A percentile compares a stretch with the other conserved stretches of the same genome.
phyloP scores from a whole-genome alignment of 75 land plant genomes.

The Sequoia sempervirens region DNA sequence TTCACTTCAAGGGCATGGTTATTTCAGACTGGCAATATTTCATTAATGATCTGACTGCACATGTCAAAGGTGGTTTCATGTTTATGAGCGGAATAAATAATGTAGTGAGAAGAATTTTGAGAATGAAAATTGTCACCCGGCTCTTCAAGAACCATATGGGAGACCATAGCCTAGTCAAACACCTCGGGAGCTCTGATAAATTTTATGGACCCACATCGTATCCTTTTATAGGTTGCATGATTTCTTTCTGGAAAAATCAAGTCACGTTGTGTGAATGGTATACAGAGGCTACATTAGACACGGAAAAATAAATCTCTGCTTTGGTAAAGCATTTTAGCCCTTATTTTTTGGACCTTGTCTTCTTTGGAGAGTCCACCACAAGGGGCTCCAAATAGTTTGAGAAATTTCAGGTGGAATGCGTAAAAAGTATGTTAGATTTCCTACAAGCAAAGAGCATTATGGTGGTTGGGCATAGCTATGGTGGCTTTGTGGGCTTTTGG shows the following conservation, averaged over 20 bases:
- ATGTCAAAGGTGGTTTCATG: conserved; percentile 30
- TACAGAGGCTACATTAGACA: no score
- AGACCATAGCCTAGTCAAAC: conserved; percentile 20
- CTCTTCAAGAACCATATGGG: conserved; percentile 58
- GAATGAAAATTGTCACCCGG: conserved; percentile 52
- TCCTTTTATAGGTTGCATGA: no score
- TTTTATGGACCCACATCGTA: no score
- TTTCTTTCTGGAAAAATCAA: no score
- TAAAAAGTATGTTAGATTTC: background rate
- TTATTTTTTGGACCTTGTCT: conserved; percentile 25
- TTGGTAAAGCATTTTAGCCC: conserved; percentile 3
- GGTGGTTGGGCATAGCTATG: conserved; percentile 21
- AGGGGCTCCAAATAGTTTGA: background rate
- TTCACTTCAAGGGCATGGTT: conserved; percentile 66
- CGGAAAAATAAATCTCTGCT: conserved; percentile 11
- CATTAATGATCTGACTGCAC: conserved; percentile 24
- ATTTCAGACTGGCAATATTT: conserved; percentile 57
- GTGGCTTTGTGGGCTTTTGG: conserved; percentile 31
- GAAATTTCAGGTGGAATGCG: background rate
- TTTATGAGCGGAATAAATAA: conserved; percentile 52
- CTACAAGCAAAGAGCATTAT: background rate
- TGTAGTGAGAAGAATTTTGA: conserved; percentile 56
- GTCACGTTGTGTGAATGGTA: no score
- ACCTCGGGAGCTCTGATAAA: conserved; percentile 38
- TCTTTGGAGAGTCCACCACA: conserved; percentile 21